Percentiles rank a stretch among this genome's conserved stretches.
phyloP scores from a whole-genome alignment of 176 grass and related monocot species.

The Olyra latifolia region DNA sequence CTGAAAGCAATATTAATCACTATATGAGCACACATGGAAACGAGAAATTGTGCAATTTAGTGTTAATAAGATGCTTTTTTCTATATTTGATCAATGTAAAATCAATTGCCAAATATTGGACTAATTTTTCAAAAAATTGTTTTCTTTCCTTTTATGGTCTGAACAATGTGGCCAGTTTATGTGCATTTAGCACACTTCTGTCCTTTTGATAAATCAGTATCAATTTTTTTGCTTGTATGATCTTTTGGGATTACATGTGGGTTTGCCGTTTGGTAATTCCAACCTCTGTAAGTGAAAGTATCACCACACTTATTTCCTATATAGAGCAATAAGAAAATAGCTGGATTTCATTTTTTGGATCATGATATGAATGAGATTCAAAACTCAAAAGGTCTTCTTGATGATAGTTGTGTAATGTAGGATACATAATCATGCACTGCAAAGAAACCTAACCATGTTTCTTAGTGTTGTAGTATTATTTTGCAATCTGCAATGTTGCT shows the following conservation, averaged over 20 bases:
- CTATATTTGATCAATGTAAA: neutral
- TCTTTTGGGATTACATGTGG: neutral
- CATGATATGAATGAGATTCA: neutral
- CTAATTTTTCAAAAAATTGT: neutral
- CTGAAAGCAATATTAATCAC: neutral
- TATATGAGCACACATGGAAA: neutral
- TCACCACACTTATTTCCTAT: neutral
- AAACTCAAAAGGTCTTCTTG: neutral
- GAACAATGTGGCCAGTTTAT: neutral
- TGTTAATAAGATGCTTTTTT: neutral
- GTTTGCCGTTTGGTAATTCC: neutral
- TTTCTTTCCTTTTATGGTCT: neutral
- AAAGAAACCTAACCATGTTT: neutral
- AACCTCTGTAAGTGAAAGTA: neutral
- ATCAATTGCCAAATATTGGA: neutral
- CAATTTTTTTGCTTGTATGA: neutral
- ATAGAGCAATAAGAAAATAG: neutral
- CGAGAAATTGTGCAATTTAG: neutral
- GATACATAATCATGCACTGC: neutral
- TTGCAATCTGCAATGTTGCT: conserved; percentile 18
- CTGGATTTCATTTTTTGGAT: neutral
- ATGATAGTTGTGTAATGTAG: neutral
- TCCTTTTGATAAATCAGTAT: neutral
- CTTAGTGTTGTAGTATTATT: neutral
- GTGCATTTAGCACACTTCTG: neutral